Evolutionary conservation across 2,329 filamentous ascomycete genomes (phyloP), one percentile per base, ranked within the genome.

Genomic region (Cytospora piceae): DNA sequence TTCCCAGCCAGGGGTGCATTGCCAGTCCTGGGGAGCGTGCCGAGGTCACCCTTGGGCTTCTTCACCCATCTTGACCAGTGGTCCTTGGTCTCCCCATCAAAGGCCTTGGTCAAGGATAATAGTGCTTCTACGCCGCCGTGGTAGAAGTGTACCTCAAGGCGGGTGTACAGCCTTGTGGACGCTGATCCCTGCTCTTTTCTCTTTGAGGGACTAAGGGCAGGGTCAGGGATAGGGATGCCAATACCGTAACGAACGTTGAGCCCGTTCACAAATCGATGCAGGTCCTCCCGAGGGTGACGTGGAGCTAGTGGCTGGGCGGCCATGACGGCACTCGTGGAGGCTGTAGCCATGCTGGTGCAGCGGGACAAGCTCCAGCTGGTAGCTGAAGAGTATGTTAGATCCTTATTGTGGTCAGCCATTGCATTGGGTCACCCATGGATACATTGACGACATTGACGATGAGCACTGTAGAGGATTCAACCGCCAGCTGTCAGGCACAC

Each of bases 241-340:
- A 77, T 63, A 20, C 68, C 69, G 56, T 75, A 76, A 6, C 68
- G 63, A 12, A 42, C 42, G 56, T 77, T 76, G 6, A 77, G 63
- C 4, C 55, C 20, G 0, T 64, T 65, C 14, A 74, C 67, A 15
- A 71, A 69, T 5, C 63, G 63, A 53, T 59, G 59, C 24, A 62
- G 27, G 12, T 58, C 62, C 12, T 65, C 58, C 22, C 58, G 54
- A 4, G 58, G 62, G 58, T 65, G 54, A 20, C 31, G 54, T 51
- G 54, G 31, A 17, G 55, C 54, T 27, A n/a, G 27, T n/a, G 12
- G 46, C 22, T 24, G 52, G 57, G 39, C 20, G 56, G 39, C 14
- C 57, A 61, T 64, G 31, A 61, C 29, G 46, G n/a, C 11, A 12
- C 9, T 24, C 61, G 57, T 27, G 29, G 61, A 61, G 17, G 22